phyloP scores from a whole-genome alignment of 352 stramenopile species.

The Globisporangium cederbergense region DNA sequence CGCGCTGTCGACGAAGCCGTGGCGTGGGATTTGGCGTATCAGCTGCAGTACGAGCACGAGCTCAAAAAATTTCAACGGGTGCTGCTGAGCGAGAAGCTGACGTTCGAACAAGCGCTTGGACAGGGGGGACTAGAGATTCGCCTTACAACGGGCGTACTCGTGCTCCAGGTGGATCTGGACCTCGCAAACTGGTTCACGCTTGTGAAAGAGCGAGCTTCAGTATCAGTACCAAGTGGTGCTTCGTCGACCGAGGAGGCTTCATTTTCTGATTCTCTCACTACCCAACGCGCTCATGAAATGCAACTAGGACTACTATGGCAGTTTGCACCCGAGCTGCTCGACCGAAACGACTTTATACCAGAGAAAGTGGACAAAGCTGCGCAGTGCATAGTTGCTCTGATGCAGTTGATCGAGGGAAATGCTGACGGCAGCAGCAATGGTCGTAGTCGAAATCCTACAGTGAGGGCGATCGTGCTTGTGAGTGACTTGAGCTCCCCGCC shows the following conservation, averaged over 20 bases:
- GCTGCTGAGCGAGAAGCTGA: slow-evolving; percentile 31
- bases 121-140: background rate
- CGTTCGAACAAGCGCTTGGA: slow-evolving; percentile 21
- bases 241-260: background rate
- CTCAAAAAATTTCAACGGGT: slow-evolving; percentile 27
- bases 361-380: slow-evolving; percentile 27
- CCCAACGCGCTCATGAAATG: background rate
- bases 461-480: slow-evolving; percentile 36
- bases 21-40: slow-evolving; percentile 24
- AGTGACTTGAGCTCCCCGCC: slow-evolving; percentile 50
- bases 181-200: slow-evolving; percentile 67
- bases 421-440: background rate
- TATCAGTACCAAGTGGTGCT: background rate
- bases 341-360: slow-evolving; percentile 43
- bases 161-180: slow-evolving; percentile 70
- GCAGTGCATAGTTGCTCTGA: slow-evolving; percentile 24
- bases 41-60: slow-evolving; percentile 29
- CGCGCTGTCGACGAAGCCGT: slow-evolving; percentile 44
- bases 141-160: slow-evolving; percentile 23
- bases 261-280: background rate
- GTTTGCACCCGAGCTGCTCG: slow-evolving; percentile 38
- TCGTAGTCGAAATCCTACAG: background rate
- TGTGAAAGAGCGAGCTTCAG: slow-evolving; percentile 11
- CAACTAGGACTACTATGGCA: slow-evolving; percentile 31
- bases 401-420: slow-evolving; percentile 9